These are phyloP conservation scores for Yarrowia sp. DNA, from an alignment of 805 yeast genomes.

Conservation along the genomic window DNA sequence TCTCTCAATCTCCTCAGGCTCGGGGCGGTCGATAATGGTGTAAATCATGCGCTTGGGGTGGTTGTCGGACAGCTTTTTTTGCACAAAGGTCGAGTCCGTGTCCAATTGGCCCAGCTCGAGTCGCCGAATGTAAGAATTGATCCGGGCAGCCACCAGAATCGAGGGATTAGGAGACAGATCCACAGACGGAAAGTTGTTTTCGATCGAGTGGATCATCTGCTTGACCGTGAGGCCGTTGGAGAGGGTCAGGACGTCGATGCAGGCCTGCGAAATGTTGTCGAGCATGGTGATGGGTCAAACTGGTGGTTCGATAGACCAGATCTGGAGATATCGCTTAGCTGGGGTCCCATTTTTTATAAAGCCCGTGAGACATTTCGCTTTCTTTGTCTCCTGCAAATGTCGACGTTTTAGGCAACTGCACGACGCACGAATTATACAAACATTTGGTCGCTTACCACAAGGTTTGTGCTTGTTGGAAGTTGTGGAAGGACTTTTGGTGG, in stretches of 20 bases:
- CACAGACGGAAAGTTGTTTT: constrained; percentile 6
- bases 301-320: constrained; percentile 5
- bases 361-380: constrained; percentile 21
- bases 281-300: not conserved
- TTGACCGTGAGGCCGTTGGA: constrained; percentile 25
- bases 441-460: constrained; percentile 23
- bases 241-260: constrained; percentile 14
- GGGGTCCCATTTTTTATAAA: constrained; percentile 22
- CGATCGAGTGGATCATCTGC: constrained; percentile 23
- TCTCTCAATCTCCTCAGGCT: constrained; percentile 9
- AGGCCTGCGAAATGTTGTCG: constrained; percentile 23
- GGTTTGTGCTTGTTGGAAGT: constrained; percentile 5
- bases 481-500: not conserved
- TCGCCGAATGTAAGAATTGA: constrained; percentile 25
- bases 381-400: constrained; percentile 24
- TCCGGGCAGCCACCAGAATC: constrained; percentile 27
- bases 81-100: constrained; percentile 11
- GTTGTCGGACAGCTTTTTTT: constrained; percentile 26
- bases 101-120: constrained; percentile 22
- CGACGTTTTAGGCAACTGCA: constrained; percentile 23
- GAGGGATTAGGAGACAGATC: constrained; percentile 22
- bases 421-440: constrained; percentile 24
- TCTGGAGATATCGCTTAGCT: constrained; percentile 2
- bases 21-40: constrained; percentile 17
- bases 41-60: constrained; percentile 28